Conservation (phyloP, 2,329 filamentous ascomycete species). For the Ascochyta rabiei region DNA sequence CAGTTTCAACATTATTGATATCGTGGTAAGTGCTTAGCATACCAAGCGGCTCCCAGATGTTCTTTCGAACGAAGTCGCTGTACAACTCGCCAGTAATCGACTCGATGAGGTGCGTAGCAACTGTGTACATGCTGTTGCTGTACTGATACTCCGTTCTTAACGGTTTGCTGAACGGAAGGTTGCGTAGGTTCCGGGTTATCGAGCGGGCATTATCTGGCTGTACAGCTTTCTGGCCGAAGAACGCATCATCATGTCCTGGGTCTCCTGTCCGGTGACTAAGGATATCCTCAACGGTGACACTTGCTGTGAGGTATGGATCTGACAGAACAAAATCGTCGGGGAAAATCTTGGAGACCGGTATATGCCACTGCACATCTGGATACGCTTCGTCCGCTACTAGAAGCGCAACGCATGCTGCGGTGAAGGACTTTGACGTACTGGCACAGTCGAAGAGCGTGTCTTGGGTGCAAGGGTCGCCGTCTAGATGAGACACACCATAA, state of each 20-base stretch:
- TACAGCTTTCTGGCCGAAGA: conserved; percentile 11
- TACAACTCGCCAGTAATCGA: conserved; percentile 47
- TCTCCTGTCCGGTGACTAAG: conserved; percentile 61
- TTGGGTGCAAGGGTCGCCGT: conserved; percentile 27
- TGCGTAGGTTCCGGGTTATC: conserved; percentile 44
- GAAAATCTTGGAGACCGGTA: conserved; percentile 55
- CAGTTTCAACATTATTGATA: conserved; percentile 39
- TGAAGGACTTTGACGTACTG: conserved; percentile 64
- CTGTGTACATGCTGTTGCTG: conserved; percentile 60
- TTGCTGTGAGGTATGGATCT: conserved; percentile 54
- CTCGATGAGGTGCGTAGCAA: conserved; percentile 55
- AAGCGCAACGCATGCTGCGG: conserved; percentile 57
- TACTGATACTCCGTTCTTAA: conserved; percentile 56
- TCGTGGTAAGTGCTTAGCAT: conserved; percentile 50
- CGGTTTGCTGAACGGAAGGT: conserved; percentile 51
- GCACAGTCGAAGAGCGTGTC: conserved; percentile 62
- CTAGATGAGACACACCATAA: conserved; percentile 46
- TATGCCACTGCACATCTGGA: conserved; percentile 54
- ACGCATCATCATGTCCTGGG: conserved; percentile 38
- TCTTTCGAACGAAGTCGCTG: conserved; percentile 38
- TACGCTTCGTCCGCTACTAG: conserved; percentile 53
- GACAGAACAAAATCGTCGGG: conserved; percentile 60
- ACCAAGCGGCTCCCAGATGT: conserved; percentile 49
- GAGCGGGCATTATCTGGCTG: conserved; percentile 20
- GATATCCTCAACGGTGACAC: conserved; percentile 62